Evolutionary conservation across 139 green algal species (phyloP).

Genomic region (Deuterostichococcus epilithicus): DNA sequence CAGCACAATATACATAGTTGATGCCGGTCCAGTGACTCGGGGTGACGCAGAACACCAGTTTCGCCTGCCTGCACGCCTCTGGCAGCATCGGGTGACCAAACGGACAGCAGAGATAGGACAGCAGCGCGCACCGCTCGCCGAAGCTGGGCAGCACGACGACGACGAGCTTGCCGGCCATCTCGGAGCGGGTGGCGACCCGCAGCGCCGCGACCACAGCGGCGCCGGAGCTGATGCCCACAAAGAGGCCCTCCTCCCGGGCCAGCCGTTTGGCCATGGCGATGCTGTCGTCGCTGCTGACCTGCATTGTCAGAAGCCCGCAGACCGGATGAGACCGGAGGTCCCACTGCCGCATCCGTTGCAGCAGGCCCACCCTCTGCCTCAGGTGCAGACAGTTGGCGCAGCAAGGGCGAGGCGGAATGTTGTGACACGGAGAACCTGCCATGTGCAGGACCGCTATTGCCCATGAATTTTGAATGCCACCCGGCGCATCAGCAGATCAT

Average conservation of each 20-base stretch:
- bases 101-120: too few species aligned
- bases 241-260: slow-evolving; percentile 81
- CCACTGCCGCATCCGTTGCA: slow-evolving; percentile 72
- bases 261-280: slow-evolving; percentile 84
- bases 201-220: slow-evolving; percentile 59
- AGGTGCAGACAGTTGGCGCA: not conserved
- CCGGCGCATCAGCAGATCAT: slow-evolving; percentile 3
- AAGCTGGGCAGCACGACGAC: slow-evolving; percentile 86
- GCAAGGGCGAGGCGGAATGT: too few species aligned
- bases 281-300: slow-evolving; percentile 75
- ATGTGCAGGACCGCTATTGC: not conserved
- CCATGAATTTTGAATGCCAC: too few species aligned
- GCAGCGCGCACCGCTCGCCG: slow-evolving; percentile 72
- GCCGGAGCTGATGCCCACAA: slow-evolving; percentile 70
- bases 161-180: slow-evolving; percentile 85
- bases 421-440: not conserved
- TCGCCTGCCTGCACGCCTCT: too few species aligned
- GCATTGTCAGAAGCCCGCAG: slow-evolving; percentile 7
- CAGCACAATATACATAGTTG: too few species aligned
- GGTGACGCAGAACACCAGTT: too few species aligned
- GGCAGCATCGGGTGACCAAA: too few species aligned
- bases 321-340: not conserved
- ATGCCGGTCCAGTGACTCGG: too few species aligned
- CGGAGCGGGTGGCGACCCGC: slow-evolving; percentile 74
- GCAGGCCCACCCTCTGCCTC: slow-evolving; percentile 67